Evolutionary conservation across 257 asterid species (phyloP).

Genomic region (Henckelia pumila): DNA sequence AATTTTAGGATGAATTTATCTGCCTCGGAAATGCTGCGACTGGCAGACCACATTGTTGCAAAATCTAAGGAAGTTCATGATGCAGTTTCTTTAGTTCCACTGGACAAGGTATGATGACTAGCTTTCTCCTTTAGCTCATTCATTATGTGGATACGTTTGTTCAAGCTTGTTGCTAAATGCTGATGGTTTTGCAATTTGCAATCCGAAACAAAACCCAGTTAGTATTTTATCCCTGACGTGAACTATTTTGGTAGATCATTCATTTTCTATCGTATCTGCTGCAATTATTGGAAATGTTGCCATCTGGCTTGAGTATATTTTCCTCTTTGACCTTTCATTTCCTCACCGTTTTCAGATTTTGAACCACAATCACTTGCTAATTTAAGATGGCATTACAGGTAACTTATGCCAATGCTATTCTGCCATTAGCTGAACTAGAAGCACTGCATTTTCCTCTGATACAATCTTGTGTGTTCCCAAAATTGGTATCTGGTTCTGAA

Average conservation of each 20-base stretch:
- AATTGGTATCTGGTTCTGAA: conserved; percentile 67
- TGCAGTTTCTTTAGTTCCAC: conserved; percentile 82
- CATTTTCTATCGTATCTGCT: neutral
- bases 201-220: neutral
- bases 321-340: neutral
- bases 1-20: conserved; percentile 55
- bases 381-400: conserved; percentile 45
- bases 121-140: neutral
- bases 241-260: neutral
- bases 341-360: neutral
- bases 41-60: conserved; percentile 69
- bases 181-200: neutral
- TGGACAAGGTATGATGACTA: conserved; percentile 57
- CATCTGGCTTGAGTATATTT: neutral
- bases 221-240: neutral
- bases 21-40: conserved; percentile 66
- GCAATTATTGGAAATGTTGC: conserved; percentile 8
- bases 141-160: neutral
- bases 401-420: conserved; percentile 61
- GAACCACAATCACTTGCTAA: conserved; percentile 7
- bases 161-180: too few species aligned
- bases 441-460: conserved; percentile 83
- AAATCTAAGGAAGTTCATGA: conserved; percentile 73
- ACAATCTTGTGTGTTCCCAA: conserved; percentile 88
- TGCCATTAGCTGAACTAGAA: conserved; percentile 79